phyloP scores from a whole-genome alignment of 2,329 filamentous ascomycete species.

The Alternaria novae-zelandiae region DNA sequence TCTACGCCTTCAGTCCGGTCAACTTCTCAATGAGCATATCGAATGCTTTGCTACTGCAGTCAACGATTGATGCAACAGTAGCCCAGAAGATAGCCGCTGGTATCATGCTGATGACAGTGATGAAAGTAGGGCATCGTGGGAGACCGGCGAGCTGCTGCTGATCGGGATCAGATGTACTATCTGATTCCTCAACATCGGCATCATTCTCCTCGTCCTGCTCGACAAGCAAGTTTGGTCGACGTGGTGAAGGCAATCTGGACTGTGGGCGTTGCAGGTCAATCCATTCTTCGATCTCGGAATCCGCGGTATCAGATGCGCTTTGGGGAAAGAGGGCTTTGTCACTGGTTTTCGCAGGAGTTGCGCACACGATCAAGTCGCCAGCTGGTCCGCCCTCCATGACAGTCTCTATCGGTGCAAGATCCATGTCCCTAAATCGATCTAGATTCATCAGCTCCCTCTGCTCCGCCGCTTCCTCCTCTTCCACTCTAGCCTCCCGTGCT shows the following conservation, averaged over 20 bases:
- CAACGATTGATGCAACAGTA: conserved; percentile 12
- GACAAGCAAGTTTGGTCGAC: not conserved
- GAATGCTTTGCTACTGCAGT: conserved; percentile 9
- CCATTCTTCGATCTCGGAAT: not conserved
- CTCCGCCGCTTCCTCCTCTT: conserved; percentile 12
- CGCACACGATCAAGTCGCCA: conserved; percentile 23
- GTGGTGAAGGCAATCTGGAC: not conserved
- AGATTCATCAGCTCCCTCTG: conserved; percentile 3
- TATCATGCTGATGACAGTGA: conserved; percentile 34
- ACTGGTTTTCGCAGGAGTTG: conserved; percentile 4
- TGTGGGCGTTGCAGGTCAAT: not conserved
- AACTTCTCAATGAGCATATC: conserved; percentile 16
- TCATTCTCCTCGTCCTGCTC: conserved; percentile 5
- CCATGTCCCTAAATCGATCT: conserved; percentile 23
- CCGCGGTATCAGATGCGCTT: not conserved
- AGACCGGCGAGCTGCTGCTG: conserved; percentile 11
- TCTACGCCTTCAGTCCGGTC: conserved; percentile 1
- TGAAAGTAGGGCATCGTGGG: conserved; percentile 26
- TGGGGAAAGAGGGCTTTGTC: not conserved
- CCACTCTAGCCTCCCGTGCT: conserved; percentile 13
- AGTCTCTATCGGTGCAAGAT: conserved; percentile 30
- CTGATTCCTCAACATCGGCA: not conserved
- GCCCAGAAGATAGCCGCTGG: conserved; percentile 36
- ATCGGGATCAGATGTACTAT: not conserved
- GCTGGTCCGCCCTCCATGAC: conserved; percentile 17